A percentile compares a stretch with the other conserved stretches of the same genome.
phyloP scores from a whole-genome alignment of 805 yeast species.

The Yarrowia sp. region DNA sequence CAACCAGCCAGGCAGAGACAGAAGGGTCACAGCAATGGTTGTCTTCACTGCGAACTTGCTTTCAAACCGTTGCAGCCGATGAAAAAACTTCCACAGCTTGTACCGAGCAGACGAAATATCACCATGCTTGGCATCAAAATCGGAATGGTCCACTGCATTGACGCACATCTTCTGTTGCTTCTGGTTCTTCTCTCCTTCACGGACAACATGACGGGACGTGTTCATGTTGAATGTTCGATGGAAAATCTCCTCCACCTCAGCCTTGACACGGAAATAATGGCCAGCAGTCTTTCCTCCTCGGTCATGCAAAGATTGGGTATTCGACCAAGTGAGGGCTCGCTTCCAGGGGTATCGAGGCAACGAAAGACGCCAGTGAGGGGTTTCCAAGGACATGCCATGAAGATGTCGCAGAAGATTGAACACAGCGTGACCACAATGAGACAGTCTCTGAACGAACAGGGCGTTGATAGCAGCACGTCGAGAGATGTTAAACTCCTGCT shows the following conservation, averaged over 20 bases:
- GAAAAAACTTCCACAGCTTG: slow-evolving; percentile 43
- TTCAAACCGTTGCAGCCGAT: slow-evolving; percentile 41
- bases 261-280: slow-evolving; percentile 45
- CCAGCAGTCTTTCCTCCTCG: slow-evolving; percentile 49
- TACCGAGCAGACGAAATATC: slow-evolving; percentile 35
- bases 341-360: slow-evolving; percentile 44
- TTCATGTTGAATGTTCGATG: slow-evolving; percentile 46
- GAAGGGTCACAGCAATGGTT: slow-evolving; percentile 41
- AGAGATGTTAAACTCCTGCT: neutral
- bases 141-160: slow-evolving; percentile 13
- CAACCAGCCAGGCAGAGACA: slow-evolving; percentile 48
- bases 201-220: slow-evolving; percentile 39
- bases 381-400: slow-evolving; percentile 17
- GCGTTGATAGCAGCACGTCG: slow-evolving; percentile 18
- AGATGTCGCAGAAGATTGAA: slow-evolving; percentile 29
- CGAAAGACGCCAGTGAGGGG: slow-evolving; percentile 41
- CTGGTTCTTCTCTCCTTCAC: neutral
- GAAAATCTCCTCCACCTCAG: slow-evolving; percentile 49
- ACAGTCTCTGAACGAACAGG: slow-evolving; percentile 21
- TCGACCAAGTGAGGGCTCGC: slow-evolving; percentile 45
- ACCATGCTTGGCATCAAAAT: slow-evolving; percentile 21
- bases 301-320: slow-evolving; percentile 46
- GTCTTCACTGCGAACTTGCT: slow-evolving; percentile 48
- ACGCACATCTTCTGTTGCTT: slow-evolving; percentile 33
- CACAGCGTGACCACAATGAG: slow-evolving; percentile 34